These are phyloP conservation scores for Ephemerocybe angulata DNA, from an alignment of 768 basidiomycete species.

Conservation along the genomic window DNA sequence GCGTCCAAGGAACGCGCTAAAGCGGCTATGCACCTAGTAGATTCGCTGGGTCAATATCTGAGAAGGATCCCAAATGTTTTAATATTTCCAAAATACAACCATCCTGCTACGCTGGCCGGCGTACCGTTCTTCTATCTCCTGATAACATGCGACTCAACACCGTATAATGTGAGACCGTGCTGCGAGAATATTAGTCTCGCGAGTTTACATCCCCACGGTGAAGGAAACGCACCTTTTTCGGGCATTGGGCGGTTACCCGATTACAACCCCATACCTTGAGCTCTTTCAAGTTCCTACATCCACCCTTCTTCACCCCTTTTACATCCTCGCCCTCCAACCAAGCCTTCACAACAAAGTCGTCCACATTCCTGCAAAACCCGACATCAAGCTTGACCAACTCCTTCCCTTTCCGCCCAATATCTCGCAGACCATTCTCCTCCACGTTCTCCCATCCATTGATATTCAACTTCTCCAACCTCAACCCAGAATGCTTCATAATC, in stretches of 20 bases:
- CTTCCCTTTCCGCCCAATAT: conserved; percentile 29
- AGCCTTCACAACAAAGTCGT: conserved; percentile 78
- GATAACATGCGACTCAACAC: not conserved
- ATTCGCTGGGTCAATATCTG: no score
- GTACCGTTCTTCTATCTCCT: no score
- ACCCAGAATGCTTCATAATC: conserved; percentile 66
- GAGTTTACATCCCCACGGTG: no score
- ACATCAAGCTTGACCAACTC: conserved; percentile 64
- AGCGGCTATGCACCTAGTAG: no score
- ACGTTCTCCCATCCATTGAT: conserved; percentile 78
- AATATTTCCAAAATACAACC: no score
- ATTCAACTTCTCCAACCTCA: conserved; percentile 52
- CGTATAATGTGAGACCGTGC: not conserved
- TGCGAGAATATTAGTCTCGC: not conserved
- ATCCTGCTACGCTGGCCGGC: no score
- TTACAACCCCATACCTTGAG: conserved; percentile 57
- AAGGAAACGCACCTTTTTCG: conserved; percentile 32
- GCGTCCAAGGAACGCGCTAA: not conserved
- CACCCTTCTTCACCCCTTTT: conserved; percentile 19
- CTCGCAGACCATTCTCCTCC: conserved; percentile 39
- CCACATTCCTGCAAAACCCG: conserved; percentile 80
- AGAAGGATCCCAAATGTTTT: no score
- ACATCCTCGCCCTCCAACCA: conserved; percentile 44
- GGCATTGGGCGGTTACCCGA: conserved; percentile 38
- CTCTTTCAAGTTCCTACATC: conserved; percentile 39